These are phyloP conservation scores for Wickerhamomyces sp. DNA, from an alignment of 1,139 yeast species.

Conservation along the genomic window DNA sequence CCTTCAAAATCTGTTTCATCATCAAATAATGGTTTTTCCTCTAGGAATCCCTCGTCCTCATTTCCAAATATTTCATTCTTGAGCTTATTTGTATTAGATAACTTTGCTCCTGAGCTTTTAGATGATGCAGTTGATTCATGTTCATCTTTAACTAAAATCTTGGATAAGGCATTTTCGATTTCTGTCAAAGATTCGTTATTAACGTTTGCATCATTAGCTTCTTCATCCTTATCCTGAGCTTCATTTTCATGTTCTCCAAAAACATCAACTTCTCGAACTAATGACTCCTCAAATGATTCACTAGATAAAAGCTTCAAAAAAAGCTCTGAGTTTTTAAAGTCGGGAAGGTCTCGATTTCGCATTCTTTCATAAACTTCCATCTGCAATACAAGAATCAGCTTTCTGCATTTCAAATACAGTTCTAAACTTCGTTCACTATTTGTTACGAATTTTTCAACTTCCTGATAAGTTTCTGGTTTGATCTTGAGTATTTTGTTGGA, in stretches of 20 bases:
- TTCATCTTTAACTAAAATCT: constrained; percentile 41
- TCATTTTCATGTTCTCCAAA: constrained; percentile 5
- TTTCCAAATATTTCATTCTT: constrained; percentile 21
- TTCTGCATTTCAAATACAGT: constrained; percentile 42
- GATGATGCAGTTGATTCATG: constrained; percentile 5
- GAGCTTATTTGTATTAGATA: constrained; percentile 6
- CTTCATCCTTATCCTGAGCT: constrained; percentile 3
- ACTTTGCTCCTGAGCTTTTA: not conserved
- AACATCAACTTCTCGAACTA: constrained; percentile 20
- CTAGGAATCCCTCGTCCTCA: constrained; percentile 20
- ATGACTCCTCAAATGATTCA: constrained; percentile 28
- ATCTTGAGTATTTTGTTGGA: constrained; percentile 28
- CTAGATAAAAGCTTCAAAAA: constrained; percentile 44
- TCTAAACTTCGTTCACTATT: constrained; percentile 18
- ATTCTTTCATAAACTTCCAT: constrained; percentile 44
- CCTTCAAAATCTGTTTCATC: constrained; percentile 21
- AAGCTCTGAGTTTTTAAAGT: constrained; percentile 50
- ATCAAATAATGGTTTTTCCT: constrained; percentile 22
- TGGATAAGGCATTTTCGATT: constrained; percentile 66
- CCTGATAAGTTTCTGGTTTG: constrained; percentile 23
- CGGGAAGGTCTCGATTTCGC: constrained; percentile 47
- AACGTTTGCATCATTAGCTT: not conserved
- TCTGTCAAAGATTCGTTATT: constrained; percentile 37
- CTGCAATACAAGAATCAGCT: constrained; percentile 54
- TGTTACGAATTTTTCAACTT: constrained; percentile 32